phyloP scores from a whole-genome alignment of 1,284 basidiomycete species.

The Pyrrhoderma noxium region DNA sequence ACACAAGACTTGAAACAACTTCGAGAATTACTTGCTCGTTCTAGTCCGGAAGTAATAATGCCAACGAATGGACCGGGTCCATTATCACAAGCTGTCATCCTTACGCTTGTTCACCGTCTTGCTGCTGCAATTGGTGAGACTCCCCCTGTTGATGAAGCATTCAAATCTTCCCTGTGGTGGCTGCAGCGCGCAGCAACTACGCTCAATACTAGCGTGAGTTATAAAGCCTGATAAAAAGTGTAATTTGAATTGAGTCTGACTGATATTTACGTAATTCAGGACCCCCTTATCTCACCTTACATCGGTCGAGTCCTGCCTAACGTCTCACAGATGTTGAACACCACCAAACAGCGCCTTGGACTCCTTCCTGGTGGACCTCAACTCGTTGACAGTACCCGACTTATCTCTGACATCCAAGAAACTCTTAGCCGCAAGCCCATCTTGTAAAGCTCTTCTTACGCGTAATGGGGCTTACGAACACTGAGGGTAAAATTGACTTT shows the following conservation, averaged over 20 bases:
- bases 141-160: conserved; percentile 65
- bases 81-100: conserved; percentile 71
- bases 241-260: too few relatives aligned
- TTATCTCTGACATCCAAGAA: conserved; percentile 67
- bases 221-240: conserved; percentile 5
- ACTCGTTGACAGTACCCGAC: conserved; percentile 56
- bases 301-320: conserved; percentile 70
- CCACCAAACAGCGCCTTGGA: conserved; percentile 67
- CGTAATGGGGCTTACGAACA: background rate
- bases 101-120: conserved; percentile 72
- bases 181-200: conserved; percentile 62
- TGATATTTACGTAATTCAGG: conserved; percentile 34
- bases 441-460: conserved; percentile 10
- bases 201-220: conserved; percentile 61
- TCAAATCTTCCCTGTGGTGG: conserved; percentile 79
- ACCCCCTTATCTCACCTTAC: conserved; percentile 74
- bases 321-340: conserved; percentile 65
- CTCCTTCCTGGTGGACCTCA: conserved; percentile 66
- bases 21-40: conserved; percentile 61
- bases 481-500: background rate
- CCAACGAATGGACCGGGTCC: conserved; percentile 59
- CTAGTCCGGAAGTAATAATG: conserved; percentile 72
- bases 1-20: conserved; percentile 66
- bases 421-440: conserved; percentile 56
- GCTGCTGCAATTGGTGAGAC: conserved; percentile 65